Base-by-base conservation (phyloP, 2,329 filamentous ascomycete genomes). In the Verticillium albo-atrum region DNA sequence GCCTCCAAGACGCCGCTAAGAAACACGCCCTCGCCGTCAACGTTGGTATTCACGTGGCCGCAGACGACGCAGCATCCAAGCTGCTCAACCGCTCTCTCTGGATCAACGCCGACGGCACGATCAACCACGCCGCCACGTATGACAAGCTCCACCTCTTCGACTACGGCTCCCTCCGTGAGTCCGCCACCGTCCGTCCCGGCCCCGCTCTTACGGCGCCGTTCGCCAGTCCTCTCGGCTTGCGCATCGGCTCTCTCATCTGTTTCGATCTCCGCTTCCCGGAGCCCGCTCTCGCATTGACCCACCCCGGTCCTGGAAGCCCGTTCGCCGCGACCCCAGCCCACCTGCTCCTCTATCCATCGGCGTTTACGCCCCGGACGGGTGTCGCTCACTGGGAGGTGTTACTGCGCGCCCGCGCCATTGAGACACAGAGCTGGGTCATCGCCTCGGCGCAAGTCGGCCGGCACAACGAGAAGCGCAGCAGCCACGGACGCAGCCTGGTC, bases 101-200 rank as follows among this genome's bases (percentile, higher is more conserved):
- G 73, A 84, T 85, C 64, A 67, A 73, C 37, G 66, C 75, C 5
- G 66, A 72, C 27, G 82, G 82, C 20, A 58, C 63, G 42, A 71
- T 85, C 34, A 67, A 74, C 51, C 69, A 77, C 2, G 63, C 72
- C 6, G 71, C 70, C 1, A 72, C 74, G 23, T 97, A 97, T 75
- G 89, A 96, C 72, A 98, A 98, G 73, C 77, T 97, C 32, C 93
- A 97, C 72, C 82, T 97, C 15, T 97, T 98, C 74, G 92, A 97
- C 74, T 84, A 83, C 65, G 80, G 77, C 15, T 65, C 68, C 10
- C 77, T 84, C 23, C 75, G 72, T 60, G 82, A 84, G 68, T 80
- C 75, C 57, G 71, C 73, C 27, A 89, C 82, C 53, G 90, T 92
- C 0, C 88, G 93, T 68, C 82, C 84, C 4, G 92, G 92, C 0